Base-by-base conservation (phyloP, 768 basidiomycete genomes). In the Tephrocybe sp. region DNA sequence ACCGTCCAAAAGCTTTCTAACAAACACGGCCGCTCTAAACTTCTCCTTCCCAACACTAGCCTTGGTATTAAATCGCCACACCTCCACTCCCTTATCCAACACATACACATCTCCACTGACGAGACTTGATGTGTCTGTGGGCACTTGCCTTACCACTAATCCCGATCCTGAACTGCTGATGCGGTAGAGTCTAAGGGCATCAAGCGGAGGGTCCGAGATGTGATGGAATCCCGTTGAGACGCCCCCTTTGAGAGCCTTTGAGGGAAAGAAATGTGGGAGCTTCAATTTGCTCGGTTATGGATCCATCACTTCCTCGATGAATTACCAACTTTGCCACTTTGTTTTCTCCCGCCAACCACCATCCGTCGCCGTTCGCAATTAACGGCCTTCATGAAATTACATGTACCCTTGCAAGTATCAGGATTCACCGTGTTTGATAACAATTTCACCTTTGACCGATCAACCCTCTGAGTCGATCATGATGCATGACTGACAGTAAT, bases 21-120 rank as follows among this genome's bases (percentile, higher is more conserved):
- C 77, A 64, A 84, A 84, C 57, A 84, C 79, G 19, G 78, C 80
- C 10, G 83, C 79, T 57, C n/a, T 79, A 65, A 78, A 84, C 29
- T 74, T 72, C 56, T 84, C 82, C 60, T 77, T 76, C 1, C 82
- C 81, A 1, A 67, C 58, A 43, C 80, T 80, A 5, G 64, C 64
- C 51, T 72, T 74, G n/a, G 78, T 78, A 55, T 84, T 83, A 50
- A 77, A 72, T 57, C 84, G 78, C 70, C 73, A 75, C 25, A 84
- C 58, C 31, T 73, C 56, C 1, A 60, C 51, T 30, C 81, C 80
- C 62, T 78, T 80, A 60, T 84, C 83, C 15, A 84, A 67, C 18
- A 84, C 72, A 61, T 80, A 84, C 1, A 80, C 79, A 27, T 79
- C 78, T 6, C 79, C 83, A 48, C 73, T 69, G 15, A 75, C 61